These are phyloP conservation scores for Ceratonia siliqua DNA, from an alignment of 306 rosid genomes.

Conservation along the genomic window DNA sequence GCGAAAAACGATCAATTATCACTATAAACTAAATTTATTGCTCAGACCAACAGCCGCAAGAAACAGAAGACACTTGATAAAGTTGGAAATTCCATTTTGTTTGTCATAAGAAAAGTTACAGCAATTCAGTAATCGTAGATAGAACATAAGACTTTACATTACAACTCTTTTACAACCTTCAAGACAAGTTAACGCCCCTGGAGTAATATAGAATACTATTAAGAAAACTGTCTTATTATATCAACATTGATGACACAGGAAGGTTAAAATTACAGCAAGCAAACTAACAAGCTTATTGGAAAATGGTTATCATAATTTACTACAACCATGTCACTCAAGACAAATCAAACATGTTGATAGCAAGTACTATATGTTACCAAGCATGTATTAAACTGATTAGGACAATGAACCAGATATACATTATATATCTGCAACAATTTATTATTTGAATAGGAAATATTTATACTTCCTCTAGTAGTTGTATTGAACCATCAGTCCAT, in stretches of 20 bases:
- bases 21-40: neutral
- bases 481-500: neutral
- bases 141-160: neutral
- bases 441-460: neutral
- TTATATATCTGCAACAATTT: neutral
- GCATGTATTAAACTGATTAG: neutral
- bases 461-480: neutral
- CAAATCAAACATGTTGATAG: neutral
- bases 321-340: neutral
- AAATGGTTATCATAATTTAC: neutral
- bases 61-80: neutral
- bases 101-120: neutral
- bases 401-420: neutral
- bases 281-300: neutral
- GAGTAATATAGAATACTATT: neutral
- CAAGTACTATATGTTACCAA: neutral
- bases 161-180: constrained; percentile 14
- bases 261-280: constrained; percentile 6
- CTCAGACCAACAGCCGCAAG: constrained; percentile 14
- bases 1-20: neutral
- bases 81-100: neutral
- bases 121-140: neutral
- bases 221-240: neutral
- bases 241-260: neutral
- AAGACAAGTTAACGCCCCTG: neutral